A percentile compares a stretch with the other conserved stretches of the same genome.
Conservation (phyloP, 2,329 filamentous ascomycete genomes). For the Aspergillus sojae region DNA sequence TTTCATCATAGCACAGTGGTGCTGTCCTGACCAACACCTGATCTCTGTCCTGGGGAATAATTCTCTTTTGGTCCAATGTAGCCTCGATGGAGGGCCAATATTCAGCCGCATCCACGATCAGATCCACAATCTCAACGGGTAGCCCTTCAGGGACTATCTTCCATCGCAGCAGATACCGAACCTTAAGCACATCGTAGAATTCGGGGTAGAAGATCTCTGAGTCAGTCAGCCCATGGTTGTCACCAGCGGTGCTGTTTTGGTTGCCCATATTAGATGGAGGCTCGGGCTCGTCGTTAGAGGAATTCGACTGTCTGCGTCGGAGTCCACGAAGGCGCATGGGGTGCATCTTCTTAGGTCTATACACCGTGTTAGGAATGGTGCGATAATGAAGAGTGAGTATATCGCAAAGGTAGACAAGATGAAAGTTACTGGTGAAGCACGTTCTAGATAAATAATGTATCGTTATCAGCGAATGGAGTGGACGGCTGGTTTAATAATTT, state of each 20-base stretch:
- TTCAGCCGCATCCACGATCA: constrained; percentile 43
- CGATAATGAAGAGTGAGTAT: background rate
- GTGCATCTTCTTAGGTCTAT: background rate
- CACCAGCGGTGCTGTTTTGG: background rate
- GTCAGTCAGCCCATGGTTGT: background rate
- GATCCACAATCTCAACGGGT: constrained; percentile 42
- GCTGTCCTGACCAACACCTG: constrained; percentile 37
- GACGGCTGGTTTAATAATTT: background rate
- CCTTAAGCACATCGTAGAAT: constrained; percentile 37
- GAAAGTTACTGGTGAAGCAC: background rate
- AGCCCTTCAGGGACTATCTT: constrained; percentile 28
- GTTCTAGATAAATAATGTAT: background rate
- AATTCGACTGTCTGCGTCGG: constrained; percentile 2
- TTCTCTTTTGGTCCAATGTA: constrained; percentile 21
- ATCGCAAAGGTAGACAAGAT: background rate
- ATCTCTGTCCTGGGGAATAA: constrained; percentile 36
- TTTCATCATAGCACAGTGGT: constrained; percentile 39
- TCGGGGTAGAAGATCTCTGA: constrained; percentile 27
- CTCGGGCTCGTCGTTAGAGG: background rate
- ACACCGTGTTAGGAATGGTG: background rate
- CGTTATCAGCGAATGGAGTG: background rate
- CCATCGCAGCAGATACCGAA: constrained; percentile 35
- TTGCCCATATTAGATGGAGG: constrained; percentile 4
- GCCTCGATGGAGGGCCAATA: constrained; percentile 34
- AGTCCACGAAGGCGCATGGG: constrained; percentile 7